These are phyloP conservation scores for Mycena maculata DNA, from an alignment of 768 basidiomycete genomes.

Conservation along the genomic window DNA sequence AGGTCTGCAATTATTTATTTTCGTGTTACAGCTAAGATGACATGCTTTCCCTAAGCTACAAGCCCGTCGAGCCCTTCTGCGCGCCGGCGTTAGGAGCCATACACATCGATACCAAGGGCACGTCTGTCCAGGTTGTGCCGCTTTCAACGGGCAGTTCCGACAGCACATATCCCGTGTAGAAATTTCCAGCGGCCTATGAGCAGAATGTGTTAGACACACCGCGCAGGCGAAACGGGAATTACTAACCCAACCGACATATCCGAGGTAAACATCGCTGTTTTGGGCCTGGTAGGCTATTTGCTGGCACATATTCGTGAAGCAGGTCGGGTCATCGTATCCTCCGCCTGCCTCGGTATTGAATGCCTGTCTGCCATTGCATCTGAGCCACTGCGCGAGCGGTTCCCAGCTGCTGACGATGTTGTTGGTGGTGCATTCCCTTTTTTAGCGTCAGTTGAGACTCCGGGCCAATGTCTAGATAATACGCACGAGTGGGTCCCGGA, in stretches of 20 bases:
- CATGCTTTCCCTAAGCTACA: conserved; percentile 8
- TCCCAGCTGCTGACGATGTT: conserved; percentile 61
- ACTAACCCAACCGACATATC: conserved; percentile 63
- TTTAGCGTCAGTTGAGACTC: conserved; percentile 39
- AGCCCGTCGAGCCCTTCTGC: conserved; percentile 34
- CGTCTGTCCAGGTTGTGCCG: conserved; percentile 54
- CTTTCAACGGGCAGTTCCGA: conserved; percentile 46
- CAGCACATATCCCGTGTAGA: conserved; percentile 54
- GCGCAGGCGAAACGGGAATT: background rate
- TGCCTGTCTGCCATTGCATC: conserved; percentile 61
- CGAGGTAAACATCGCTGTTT: conserved; percentile 64
- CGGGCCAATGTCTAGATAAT: background rate
- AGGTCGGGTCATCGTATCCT: conserved; percentile 58
- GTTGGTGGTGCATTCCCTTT: conserved; percentile 62
- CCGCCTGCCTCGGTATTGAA: conserved; percentile 73
- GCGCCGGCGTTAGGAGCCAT: conserved; percentile 42
- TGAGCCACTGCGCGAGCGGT: conserved; percentile 62
- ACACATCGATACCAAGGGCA: conserved; percentile 51
- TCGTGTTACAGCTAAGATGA: too few relatives aligned
- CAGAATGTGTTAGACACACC: background rate
- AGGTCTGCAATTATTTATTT: too few relatives aligned
- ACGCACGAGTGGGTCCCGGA: conserved; percentile 46
- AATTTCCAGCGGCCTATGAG: conserved; percentile 62
- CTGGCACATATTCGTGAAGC: conserved; percentile 57
- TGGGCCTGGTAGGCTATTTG: conserved; percentile 59